Base-by-base conservation (phyloP, 805 yeast species). In the Ogataea ganodermae region DNA sequence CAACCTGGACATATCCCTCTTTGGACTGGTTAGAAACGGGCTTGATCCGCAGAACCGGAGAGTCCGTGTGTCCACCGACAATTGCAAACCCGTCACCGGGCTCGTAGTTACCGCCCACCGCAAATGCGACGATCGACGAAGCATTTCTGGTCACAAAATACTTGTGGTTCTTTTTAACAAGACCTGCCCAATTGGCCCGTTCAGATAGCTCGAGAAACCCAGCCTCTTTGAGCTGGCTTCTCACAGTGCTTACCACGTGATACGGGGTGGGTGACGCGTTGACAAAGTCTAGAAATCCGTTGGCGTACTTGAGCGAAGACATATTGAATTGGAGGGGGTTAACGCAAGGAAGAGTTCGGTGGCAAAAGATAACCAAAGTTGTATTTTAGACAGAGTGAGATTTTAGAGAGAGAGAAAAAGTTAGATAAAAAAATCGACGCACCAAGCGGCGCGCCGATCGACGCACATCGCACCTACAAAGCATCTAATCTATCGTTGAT, bases 11-110 rank as follows among this genome's bases (percentile, higher is more conserved):
- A 60, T 82, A 92, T 1, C 96, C 96, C 58, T 87, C 91, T 14
- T 74, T 70, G 9, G 71, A 66, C 56, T 79, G 80, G 61, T 83
- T 81, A 20, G 96, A 86, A 24, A 86, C 73, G 10, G 99, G 99
- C 69, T 92, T 94, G 56, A 92, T 80, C 62, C 96, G 78, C 55
- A 92, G 73, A 26, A 89, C 82, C 9, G 98, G 98, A 4, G 96
- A 87, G 66, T 92, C 99, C 0, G 97, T 91, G 67, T 92, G 99
- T 1, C 97, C 96, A 14, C 98, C 99, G 28, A 91, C 86, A 44
- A 94, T 83, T 4, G 97, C 81, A 51, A 90, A 74, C 8, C 96
- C 92, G 52, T 84, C 82, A 9, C 96, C 96, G 3, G 86, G 83
- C 44, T 65, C 59, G 81, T 86, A 88, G 40, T 80, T 62, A 1